These are phyloP conservation scores for Blastomyces emzantsi DNA, from an alignment of 2,329 filamentous ascomycete species.

Conservation along the genomic window DNA sequence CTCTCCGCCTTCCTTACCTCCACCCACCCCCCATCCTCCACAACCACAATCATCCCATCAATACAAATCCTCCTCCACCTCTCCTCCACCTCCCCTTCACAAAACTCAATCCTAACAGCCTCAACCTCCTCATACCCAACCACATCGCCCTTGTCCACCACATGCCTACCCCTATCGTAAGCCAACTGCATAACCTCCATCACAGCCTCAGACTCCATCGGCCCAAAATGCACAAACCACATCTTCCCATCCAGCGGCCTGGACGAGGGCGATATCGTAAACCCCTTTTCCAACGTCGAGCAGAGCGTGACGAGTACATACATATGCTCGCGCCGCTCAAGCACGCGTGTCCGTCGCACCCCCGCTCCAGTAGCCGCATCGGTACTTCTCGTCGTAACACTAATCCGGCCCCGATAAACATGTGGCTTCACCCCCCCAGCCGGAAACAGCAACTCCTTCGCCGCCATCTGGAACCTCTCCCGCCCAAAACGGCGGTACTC, in stretches of 20 bases:
- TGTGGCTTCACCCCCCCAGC: conserved; percentile 46
- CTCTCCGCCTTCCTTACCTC: conserved; percentile 40
- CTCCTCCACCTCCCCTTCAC: conserved; percentile 50
- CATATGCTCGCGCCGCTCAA: conserved; percentile 49
- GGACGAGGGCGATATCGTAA: conserved; percentile 69
- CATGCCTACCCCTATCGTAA: conserved; percentile 50
- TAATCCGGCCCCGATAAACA: conserved; percentile 48
- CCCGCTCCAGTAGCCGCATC: conserved; percentile 13
- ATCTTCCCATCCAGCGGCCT: conserved; percentile 62
- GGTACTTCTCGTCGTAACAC: conserved; percentile 26
- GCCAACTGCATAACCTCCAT: conserved; percentile 67
- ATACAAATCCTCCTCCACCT: conserved; percentile 80
- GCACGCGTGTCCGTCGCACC: conserved; percentile 20
- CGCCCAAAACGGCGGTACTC: conserved; percentile 69
- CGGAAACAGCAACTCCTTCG: conserved; percentile 60
- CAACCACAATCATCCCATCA: conserved; percentile 77
- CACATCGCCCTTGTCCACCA: conserved; percentile 46
- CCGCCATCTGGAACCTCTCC: conserved; percentile 77
- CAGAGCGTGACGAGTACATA: conserved; percentile 72
- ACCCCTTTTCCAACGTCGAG: conserved; percentile 70
- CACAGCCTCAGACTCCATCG: conserved; percentile 53
- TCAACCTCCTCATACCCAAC: conserved; percentile 67
- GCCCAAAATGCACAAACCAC: conserved; percentile 65
- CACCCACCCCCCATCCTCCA: conserved; percentile 63
- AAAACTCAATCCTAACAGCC: conserved; percentile 50